Conservation (phyloP, 345 rosid genomes). For the Mangifera indica region DNA sequence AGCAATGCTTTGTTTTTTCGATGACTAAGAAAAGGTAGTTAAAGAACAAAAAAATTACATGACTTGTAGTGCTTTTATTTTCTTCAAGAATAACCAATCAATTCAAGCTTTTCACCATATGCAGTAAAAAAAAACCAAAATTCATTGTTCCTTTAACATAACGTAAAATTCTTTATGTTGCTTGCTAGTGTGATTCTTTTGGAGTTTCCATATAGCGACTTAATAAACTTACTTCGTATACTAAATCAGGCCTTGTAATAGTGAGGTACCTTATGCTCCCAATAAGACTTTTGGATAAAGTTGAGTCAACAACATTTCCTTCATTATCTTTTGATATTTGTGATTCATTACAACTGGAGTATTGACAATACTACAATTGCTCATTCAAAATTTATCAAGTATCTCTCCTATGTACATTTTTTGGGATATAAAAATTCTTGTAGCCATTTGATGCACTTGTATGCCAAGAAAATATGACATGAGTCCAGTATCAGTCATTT, state of each 20-base stretch:
- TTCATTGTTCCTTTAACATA: background rate
- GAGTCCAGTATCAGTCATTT: background rate
- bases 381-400: background rate
- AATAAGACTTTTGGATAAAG: no score
- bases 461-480: background rate
- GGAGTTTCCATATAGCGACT: background rate
- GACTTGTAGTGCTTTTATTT: background rate
- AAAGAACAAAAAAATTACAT: background rate
- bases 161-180: background rate
- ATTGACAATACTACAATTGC: background rate
- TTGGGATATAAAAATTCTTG: background rate
- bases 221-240: background rate
- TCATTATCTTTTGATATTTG: background rate
- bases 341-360: background rate
- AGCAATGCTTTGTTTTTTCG: background rate
- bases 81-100: background rate
- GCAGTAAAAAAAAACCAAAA: background rate
- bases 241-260: no score
- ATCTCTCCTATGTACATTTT: background rate
- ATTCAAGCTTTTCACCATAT: background rate
- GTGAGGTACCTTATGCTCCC: no score
- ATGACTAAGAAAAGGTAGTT: background rate
- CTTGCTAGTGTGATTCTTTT: background rate
- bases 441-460: background rate
- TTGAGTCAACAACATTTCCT: no score